Evolutionary conservation across 228 moss, liverwort and hornwort species (phyloP).

Genomic region (Sphagnum magellanicum): DNA sequence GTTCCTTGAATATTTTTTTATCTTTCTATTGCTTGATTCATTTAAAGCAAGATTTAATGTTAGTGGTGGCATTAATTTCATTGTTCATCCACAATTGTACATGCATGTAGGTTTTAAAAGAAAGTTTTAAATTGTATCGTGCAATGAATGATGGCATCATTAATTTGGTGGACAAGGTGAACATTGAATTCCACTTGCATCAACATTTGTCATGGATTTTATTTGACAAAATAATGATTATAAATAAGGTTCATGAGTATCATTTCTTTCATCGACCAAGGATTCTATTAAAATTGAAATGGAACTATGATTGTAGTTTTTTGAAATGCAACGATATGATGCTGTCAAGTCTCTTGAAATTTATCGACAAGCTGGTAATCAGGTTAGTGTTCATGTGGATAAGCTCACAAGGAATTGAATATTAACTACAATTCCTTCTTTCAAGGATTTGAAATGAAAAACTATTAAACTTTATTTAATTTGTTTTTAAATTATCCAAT

Average conservation of each 20-base stretch:
- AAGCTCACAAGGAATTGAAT: not conserved
- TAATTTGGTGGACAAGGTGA: conserved; percentile 95
- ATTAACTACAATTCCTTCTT: no score
- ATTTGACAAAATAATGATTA: not conserved
- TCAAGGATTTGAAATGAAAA: no score
- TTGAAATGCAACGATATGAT: conserved; percentile 94
- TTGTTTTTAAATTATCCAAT: no score
- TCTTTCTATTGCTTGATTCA: no score
- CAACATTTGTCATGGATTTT: not conserved
- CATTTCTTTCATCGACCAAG: no score
- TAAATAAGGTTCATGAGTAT: no score
- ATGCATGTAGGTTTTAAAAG: conserved; percentile 68
- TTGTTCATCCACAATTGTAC: conserved; percentile 2
- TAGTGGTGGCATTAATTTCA: no score
- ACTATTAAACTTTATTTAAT: no score
- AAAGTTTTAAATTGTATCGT: conserved; percentile 96
- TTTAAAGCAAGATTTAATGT: no score
- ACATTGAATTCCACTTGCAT: not conserved
- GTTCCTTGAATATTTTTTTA: no score
- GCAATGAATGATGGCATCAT: conserved; percentile 97
- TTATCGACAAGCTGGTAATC: conserved; percentile 87
- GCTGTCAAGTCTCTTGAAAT: conserved; percentile 83
- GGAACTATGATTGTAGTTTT: conserved; percentile 54
- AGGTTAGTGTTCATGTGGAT: conserved; percentile 18
- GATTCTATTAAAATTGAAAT: no score